phyloP scores from a whole-genome alignment of 495 filamentous ascomycete genomes.

The Aspergillus funiculosus region DNA sequence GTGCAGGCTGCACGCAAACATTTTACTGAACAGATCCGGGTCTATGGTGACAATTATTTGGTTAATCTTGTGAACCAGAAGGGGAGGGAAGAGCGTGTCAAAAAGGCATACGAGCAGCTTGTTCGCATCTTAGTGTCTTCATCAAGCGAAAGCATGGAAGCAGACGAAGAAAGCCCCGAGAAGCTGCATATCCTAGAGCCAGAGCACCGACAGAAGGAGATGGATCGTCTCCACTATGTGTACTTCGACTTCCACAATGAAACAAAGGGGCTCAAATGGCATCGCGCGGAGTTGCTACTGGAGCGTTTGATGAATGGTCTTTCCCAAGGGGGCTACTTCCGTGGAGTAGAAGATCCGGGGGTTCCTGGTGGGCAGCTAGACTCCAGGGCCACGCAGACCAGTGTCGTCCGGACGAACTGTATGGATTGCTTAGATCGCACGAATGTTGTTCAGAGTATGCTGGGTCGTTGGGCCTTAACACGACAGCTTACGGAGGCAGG shows the following conservation, averaged over 20 bases:
- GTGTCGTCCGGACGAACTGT: conserved; percentile 92
- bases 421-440: conserved; percentile 99
- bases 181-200: conserved; percentile 76
- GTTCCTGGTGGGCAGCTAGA: conserved; percentile 64
- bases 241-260: conserved; percentile 99
- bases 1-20: conserved; percentile 72
- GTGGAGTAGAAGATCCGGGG: conserved; percentile 78
- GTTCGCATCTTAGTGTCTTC: conserved; percentile 66
- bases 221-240: conserved; percentile 84
- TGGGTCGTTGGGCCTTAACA: conserved; percentile 81
- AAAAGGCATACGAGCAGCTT: conserved; percentile 87
- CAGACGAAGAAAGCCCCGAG: conserved; percentile 57
- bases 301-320: conserved; percentile 71
- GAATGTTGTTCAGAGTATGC: conserved; percentile 94
- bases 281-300: conserved; percentile 80
- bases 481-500: conserved; percentile 79
- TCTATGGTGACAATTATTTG: conserved; percentile 94
- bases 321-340: conserved; percentile 79
- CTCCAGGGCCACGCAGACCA: conserved; percentile 69
- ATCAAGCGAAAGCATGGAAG: conserved; percentile 56
- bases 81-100: conserved; percentile 79
- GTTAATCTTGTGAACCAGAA: conserved; percentile 96
- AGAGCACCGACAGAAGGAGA: conserved; percentile 49
- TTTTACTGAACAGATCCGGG: conserved; percentile 82
- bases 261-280: conserved; percentile 89